A percentile compares a stretch with the other conserved stretches of the same genome.
These are phyloP conservation scores for Tilletia setariae DNA, from an alignment of 1,284 basidiomycete species.

Conservation along the genomic window DNA sequence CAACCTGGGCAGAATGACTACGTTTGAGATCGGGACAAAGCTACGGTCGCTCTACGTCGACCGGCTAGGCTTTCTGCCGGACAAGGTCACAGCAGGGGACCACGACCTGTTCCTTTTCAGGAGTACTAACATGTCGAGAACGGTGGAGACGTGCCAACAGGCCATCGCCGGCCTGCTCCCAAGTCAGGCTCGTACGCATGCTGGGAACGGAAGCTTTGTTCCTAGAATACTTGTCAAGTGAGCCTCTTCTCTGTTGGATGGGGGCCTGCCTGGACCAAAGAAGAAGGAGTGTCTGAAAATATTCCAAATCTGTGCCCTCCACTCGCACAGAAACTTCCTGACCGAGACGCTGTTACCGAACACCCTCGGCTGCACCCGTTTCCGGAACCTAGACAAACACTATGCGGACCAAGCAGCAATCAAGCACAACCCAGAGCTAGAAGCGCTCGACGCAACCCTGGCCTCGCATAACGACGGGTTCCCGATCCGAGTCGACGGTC, in stretches of 20 bases:
- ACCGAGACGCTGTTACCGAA: conserved; percentile 71
- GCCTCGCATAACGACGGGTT: conserved; percentile 70
- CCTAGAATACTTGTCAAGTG: neutral
- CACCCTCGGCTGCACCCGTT: conserved; percentile 65
- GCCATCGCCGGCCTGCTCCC: conserved; percentile 63
- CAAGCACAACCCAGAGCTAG: conserved; percentile 66
- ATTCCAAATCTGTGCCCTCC: neutral
- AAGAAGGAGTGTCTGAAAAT: too few species aligned
- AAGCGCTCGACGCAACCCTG: conserved; percentile 65
- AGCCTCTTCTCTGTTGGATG: too few species aligned
- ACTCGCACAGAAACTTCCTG: neutral
- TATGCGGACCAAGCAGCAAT: conserved; percentile 57
- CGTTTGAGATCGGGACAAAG: conserved; percentile 65
- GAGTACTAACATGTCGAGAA: conserved; percentile 72
- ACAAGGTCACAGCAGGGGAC: conserved; percentile 29
- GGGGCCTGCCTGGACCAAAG: too few species aligned
- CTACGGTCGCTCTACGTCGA: conserved; percentile 70
- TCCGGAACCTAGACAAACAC: conserved; percentile 51
- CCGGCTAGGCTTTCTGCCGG: conserved; percentile 59
- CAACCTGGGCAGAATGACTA: conserved; percentile 71
- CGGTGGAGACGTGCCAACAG: conserved; percentile 72
- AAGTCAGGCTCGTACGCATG: neutral
- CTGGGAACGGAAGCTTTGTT: neutral
- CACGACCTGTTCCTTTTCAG: conserved; percentile 46
- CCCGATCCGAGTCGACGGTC: conserved; percentile 70